Base-by-base conservation (phyloP, 345 rosid genomes). In the Syzygium jambos region DNA sequence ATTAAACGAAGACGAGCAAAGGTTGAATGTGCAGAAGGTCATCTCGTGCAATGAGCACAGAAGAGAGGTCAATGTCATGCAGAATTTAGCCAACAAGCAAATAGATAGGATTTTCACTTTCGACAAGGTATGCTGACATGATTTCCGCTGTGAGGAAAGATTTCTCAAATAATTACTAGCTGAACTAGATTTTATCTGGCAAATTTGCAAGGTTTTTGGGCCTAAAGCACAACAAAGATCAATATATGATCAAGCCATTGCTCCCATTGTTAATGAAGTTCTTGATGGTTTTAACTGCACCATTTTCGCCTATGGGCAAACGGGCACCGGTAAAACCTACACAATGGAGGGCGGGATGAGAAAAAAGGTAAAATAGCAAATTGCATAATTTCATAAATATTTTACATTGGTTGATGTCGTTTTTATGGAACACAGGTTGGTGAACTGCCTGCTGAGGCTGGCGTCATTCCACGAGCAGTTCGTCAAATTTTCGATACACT, bases 261-360 rank as follows among this genome's bases (percentile, higher is more conserved):
- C 89, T 3, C 98, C 99, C 2, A 92, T 97, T 85, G 99, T 97
- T 59, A 93, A 94, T 91, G 98, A 97, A 90, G 98, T 97, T 84
- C 95, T 97, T 55, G 99, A 96, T 10, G 98, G 98, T 87, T 97
- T 95, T 92, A 97, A 97, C 88, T 97, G 98, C 89, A 97, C 98
- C 51, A 96, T 97, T 77, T 97, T 97, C 84, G 99, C 98, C 1
- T 97, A 96, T 90, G 98, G 99, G 41, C 99, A 97, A 90, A 97
- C 98, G 3, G 98, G 98, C 80, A 96, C 99, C 0, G 98, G 98
- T 3, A 97, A 97, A 91, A 97, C 99, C 46, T 96, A 93, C 78
- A 95, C 98, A 23, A 97, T 97, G 99, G 98, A 97, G 91, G 99
- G 99, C 53, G 98, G 98, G 19, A 95, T 95, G 95, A 92, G 96